A percentile compares a stretch with the other conserved stretches of the same genome.
phyloP scores from a whole-genome alignment of 192 early-diverging fungal genomes.

The Linnemannia hyalina region DNA sequence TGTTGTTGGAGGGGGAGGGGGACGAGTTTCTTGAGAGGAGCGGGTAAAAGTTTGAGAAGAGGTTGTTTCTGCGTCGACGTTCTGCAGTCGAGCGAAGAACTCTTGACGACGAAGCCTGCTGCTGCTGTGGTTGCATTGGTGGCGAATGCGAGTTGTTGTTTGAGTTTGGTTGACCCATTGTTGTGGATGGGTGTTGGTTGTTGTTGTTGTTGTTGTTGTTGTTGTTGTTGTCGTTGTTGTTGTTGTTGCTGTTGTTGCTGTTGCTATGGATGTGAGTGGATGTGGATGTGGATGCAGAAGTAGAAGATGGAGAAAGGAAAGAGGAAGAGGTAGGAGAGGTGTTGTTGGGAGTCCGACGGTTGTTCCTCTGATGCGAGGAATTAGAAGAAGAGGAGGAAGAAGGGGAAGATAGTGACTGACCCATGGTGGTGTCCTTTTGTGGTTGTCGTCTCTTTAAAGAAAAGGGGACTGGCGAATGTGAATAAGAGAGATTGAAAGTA shows the following conservation, averaged over 20 bases:
- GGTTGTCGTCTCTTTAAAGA: neutral
- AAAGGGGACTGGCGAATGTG: neutral
- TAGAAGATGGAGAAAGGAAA: neutral
- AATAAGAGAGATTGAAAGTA: neutral
- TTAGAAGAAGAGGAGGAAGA: neutral
- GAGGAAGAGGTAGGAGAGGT: neutral
- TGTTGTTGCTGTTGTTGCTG: neutral
- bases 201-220: neutral
- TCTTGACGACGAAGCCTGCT: conserved; percentile 26
- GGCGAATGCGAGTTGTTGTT: neutral
- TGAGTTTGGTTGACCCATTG: neutral
- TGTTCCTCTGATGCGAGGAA: conserved; percentile 23
- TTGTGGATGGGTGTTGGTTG: neutral
- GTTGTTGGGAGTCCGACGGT: neutral
- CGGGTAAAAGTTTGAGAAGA: conserved; percentile 53
- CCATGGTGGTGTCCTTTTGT: conserved; percentile 20
- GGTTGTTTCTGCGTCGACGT: conserved; percentile 40
- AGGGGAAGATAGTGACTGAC: conserved; percentile 25
- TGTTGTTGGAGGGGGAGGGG: neutral
- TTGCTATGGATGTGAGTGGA: neutral
- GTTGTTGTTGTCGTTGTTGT: neutral
- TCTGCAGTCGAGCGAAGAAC: conserved; percentile 40
- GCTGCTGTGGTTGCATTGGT: conserved; percentile 2
- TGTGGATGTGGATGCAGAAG: neutral
- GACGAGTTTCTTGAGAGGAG: conserved; percentile 36